Evolutionary conservation across 2,329 filamentous ascomycete genomes (phyloP), one percentile per base, ranked within the genome.

Genomic region (Pseudogymnoascus sp.): DNA sequence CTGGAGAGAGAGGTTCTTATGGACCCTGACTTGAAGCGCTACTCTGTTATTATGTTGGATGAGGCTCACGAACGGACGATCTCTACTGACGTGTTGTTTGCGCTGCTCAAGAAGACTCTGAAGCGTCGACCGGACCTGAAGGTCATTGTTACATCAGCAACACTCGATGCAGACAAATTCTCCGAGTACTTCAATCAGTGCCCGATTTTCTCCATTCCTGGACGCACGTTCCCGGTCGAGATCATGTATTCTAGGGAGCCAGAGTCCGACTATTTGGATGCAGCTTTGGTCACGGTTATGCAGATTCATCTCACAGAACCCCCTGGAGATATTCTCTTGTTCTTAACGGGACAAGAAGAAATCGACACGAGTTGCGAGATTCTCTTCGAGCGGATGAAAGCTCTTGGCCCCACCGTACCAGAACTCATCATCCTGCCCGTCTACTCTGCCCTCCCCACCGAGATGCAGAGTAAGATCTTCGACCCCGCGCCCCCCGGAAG

Each of bases 1-100:
- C 84, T 99, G 74, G 88, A 97, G 77, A 85, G 95, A 79, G 95
- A 99, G 78, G 92, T 97, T 73, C 82, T 99, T 61, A 83, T 97
- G 69, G 95, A 99, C 73, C 90, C 93, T 0, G 89, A 96, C 70
- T 78, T 99, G 68, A 89, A 84, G 72, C 86, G 90, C 68, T 99
- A 99, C 73, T 96, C 92, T 0, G 91, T 95, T 65, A 97, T 99
- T 72, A 99, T 99, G 88, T 83, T 99, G 70, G 95, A 99, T 74
- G 95, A 99, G 74, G 95, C 95, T 3, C 95, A 99, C 85, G 95
- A 99, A 75, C 87, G 95, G 65, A 99, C 95, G 0, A 96, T 99
- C 69, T 86, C 93, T 0, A 99, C 95, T 0, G 95, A 99, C 76
- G 91, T 99, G 2, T 82, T 99, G 2, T 97, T 99, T 74, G 93